Evolutionary conservation across 495 filamentous ascomycete genomes (phyloP), one percentile per base, ranked within the genome.

Genomic region (Penicillium alfredii): DNA sequence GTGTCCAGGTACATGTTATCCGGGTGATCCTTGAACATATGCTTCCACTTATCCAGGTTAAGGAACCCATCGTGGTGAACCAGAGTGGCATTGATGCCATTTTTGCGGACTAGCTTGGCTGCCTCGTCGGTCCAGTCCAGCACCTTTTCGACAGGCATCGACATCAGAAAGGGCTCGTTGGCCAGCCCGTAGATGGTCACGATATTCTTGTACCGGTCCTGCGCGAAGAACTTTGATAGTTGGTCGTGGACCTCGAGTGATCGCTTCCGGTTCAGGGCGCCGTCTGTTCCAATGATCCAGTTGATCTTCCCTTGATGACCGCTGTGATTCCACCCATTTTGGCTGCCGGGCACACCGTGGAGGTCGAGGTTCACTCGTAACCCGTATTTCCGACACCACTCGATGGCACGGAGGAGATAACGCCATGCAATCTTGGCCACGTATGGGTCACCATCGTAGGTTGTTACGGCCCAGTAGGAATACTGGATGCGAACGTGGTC

Each of bases 401-500:
- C 93, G 47, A 99, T 93, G 3, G 73, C 85, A 16, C 93, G 80
- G 2, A 99, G 73, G 0, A 99, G 80, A 57, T 99, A 99, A 9
- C 93, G 76, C 92, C 92, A 99, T 1, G 84, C 78, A 18, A 84
- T 86, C 40, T 88, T 80, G 19, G 82, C 74, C 14, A 99, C 74
- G 53, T 93, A 99, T 1, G 88, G 85, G 51, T 99, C 92, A 11
- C 73, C 83, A 20, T 83, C 79, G 55, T 93, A 94, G 0, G 82
- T 86, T 29, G 74, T 77, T 2, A 97, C 80, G 0, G 88, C 87
- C 93, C 93, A 99, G 70, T 99, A 99, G 2, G 84, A 84, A 57
- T 83, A 97, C 2, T 82, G 88, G 22, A 99, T 94, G 31, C 93
- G 84, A 7, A 99, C 84, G 58, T 99, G 92, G 58, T 99, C 93